A percentile compares a stretch with the other conserved stretches of the same genome.
These are phyloP conservation scores for Thraustochytrium striatum DNA, from an alignment of 352 stramenopile species.

Conservation along the genomic window DNA sequence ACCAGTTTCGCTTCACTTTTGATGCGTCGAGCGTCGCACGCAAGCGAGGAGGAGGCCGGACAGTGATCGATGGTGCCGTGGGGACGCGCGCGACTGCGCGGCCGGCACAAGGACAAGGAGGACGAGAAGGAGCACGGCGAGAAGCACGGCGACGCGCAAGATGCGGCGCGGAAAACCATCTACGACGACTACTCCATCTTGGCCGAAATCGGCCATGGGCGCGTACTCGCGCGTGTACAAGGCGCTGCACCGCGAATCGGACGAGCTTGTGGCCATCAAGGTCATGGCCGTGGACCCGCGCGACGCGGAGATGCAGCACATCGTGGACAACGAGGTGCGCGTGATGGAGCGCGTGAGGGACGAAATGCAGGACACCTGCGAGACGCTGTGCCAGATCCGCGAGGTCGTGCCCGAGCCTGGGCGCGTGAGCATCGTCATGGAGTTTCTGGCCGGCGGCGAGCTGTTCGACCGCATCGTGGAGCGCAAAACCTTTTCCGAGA, in stretches of 20 bases:
- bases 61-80: too few species aligned
- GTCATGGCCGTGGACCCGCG: conserved; percentile 26
- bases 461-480: conserved; percentile 85
- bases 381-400: conserved; percentile 12
- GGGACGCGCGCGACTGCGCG: too few species aligned
- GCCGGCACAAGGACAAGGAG: neutral
- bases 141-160: neutral
- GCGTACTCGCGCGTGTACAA: conserved; percentile 47
- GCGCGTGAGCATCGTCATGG: conserved; percentile 82
- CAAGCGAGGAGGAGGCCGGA: too few species aligned
- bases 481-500: conserved; percentile 83
- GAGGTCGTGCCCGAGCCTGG: conserved; percentile 31
- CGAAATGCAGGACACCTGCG: conserved; percentile 51
- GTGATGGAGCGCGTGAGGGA: conserved; percentile 26
- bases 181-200: conserved; percentile 61
- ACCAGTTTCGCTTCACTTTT: too few species aligned
- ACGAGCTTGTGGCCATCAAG: conserved; percentile 41
- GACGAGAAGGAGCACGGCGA: neutral
- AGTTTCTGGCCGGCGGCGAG: conserved; percentile 80
- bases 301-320: conserved; percentile 36
- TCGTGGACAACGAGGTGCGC: conserved; percentile 44
- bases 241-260: conserved; percentile 49
- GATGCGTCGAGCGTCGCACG: too few species aligned
- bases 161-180: conserved; percentile 3
- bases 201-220: conserved; percentile 46